Evolutionary conservation across 1,284 basidiomycete genomes (phyloP).

Genomic region (Volvariella surrecta): DNA sequence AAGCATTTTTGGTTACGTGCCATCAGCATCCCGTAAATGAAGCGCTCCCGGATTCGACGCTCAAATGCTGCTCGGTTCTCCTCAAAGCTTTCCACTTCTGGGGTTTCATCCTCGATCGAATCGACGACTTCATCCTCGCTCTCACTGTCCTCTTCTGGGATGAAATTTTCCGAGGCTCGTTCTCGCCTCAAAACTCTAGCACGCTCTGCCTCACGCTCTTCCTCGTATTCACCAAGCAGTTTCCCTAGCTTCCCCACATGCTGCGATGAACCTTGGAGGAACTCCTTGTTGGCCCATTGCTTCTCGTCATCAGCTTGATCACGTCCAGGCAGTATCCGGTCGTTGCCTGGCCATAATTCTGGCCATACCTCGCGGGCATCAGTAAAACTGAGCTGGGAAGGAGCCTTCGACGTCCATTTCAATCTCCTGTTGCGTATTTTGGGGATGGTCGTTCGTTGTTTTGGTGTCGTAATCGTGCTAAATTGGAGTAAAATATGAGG

Average conservation of each 20-base stretch:
- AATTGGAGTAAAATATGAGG: slow-evolving; percentile 52
- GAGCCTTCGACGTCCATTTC: slow-evolving; percentile 44
- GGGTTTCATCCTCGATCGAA: slow-evolving; percentile 11
- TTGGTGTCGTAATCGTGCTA: slow-evolving; percentile 56
- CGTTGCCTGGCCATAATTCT: slow-evolving; percentile 47
- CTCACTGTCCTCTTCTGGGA: slow-evolving; percentile 60
- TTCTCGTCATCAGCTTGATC: slow-evolving; percentile 58
- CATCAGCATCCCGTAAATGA: slow-evolving; percentile 71
- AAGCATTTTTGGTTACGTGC: slow-evolving; percentile 33
- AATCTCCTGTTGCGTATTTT: slow-evolving; percentile 63
- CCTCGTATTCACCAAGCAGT: slow-evolving; percentile 62
- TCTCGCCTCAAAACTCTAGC: slow-evolving; percentile 38
- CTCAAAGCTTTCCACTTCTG: slow-evolving; percentile 32
- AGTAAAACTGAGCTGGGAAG: slow-evolving; percentile 43
- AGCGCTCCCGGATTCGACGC: slow-evolving; percentile 51
- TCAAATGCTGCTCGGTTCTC: slow-evolving; percentile 45
- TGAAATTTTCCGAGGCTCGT: slow-evolving; percentile 32
- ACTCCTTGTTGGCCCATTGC: slow-evolving; percentile 54
- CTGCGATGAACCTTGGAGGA: slow-evolving; percentile 47
- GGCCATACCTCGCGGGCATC: slow-evolving; percentile 53
- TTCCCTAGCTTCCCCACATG: slow-evolving; percentile 62
- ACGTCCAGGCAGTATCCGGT: slow-evolving; percentile 31
- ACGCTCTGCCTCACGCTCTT: slow-evolving; percentile 61
- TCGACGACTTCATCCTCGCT: slow-evolving; percentile 38
- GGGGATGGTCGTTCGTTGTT: slow-evolving; percentile 52